phyloP scores from a whole-genome alignment of 495 filamentous ascomycete species.

The Penicillium silybi region DNA sequence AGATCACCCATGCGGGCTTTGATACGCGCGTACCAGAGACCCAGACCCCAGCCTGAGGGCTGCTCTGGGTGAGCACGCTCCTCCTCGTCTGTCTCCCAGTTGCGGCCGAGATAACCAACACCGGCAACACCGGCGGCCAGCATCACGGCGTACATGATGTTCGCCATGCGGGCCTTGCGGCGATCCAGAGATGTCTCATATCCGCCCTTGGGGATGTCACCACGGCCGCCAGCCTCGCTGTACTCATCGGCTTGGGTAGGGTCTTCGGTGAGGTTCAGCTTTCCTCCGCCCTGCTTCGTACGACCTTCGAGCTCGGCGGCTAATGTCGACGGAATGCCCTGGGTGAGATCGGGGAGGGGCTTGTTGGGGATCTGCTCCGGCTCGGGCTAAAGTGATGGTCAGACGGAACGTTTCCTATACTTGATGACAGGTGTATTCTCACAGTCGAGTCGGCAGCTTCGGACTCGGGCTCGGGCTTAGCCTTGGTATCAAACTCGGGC shows the following conservation, averaged over 20 bases:
- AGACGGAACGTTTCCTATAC: conserved; percentile 6
- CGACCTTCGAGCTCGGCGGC: conserved; percentile 62
- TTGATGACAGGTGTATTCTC: conserved; percentile 9
- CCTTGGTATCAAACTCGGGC: conserved; percentile 41
- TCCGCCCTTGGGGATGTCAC: conserved; percentile 70
- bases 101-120: conserved; percentile 69
- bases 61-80: conserved; percentile 60
- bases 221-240: conserved; percentile 41
- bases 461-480: conserved; percentile 35
- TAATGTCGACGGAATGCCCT: conserved; percentile 87
- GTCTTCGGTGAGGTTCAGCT: conserved; percentile 58
- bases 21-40: conserved; percentile 72
- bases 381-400: conserved; percentile 27
- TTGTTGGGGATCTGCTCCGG: conserved; percentile 30
- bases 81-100: conserved; percentile 78
- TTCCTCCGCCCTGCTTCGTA: conserved; percentile 37
- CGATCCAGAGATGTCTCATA: conserved; percentile 90
- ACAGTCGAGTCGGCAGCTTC: conserved; percentile 30
- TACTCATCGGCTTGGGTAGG: conserved; percentile 45
- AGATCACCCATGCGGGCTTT: conserved; percentile 68
- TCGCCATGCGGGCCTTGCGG: conserved; percentile 65
- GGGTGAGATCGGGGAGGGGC: conserved; percentile 80
- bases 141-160: conserved; percentile 57
- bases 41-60: conserved; percentile 69
- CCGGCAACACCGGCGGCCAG: conserved; percentile 49